Conservation (phyloP, 805 yeast genomes). For the Sugiyamaella mastotermitis region DNA sequence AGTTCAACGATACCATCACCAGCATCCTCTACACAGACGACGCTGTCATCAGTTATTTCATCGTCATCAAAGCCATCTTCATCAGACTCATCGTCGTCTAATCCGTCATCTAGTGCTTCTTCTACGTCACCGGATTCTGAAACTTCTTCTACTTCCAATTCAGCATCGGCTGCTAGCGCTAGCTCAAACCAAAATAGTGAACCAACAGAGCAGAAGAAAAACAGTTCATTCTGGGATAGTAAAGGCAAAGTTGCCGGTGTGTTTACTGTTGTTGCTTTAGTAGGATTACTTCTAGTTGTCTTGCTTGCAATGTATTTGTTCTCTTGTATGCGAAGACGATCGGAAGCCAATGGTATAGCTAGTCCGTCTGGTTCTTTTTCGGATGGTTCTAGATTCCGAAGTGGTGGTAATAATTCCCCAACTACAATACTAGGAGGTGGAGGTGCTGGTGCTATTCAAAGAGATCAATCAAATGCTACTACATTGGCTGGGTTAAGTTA, state of each 20-base stretch:
- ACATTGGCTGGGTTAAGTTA: slow-evolving; percentile 18
- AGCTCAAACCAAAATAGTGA: slow-evolving; percentile 6
- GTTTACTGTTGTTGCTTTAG: slow-evolving; percentile 48
- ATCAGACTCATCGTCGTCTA: slow-evolving; percentile 16
- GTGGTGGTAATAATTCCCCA: slow-evolving; percentile 3
- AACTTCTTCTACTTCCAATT: slow-evolving; percentile 4
- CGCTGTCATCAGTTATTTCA: slow-evolving; percentile 17
- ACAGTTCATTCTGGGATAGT: slow-evolving; percentile 51
- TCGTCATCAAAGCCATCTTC: slow-evolving; percentile 22
- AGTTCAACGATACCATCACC: slow-evolving; percentile 22
- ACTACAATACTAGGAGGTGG: slow-evolving; percentile 6
- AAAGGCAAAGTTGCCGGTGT: slow-evolving; percentile 83
- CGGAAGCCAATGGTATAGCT: slow-evolving; percentile 6
- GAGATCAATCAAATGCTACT: slow-evolving; percentile 17
- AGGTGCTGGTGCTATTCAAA: slow-evolving; percentile 12
- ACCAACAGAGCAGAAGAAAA: slow-evolving; percentile 4
- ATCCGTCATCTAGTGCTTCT: slow-evolving; percentile 16
- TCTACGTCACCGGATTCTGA: slow-evolving; percentile 2
- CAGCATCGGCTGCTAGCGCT: slow-evolving; percentile 7
- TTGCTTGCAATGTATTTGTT: slow-evolving; percentile 32
- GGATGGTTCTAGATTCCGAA: slow-evolving; percentile 2
- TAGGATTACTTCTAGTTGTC: slow-evolving; percentile 41
- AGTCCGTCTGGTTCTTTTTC: slow-evolving; percentile 6
- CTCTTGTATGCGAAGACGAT: slow-evolving; percentile 27
- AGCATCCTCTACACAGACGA: slow-evolving; percentile 16